Conservation (phyloP, 345 rosid genomes). For the Bretschneidera sinensis region DNA sequence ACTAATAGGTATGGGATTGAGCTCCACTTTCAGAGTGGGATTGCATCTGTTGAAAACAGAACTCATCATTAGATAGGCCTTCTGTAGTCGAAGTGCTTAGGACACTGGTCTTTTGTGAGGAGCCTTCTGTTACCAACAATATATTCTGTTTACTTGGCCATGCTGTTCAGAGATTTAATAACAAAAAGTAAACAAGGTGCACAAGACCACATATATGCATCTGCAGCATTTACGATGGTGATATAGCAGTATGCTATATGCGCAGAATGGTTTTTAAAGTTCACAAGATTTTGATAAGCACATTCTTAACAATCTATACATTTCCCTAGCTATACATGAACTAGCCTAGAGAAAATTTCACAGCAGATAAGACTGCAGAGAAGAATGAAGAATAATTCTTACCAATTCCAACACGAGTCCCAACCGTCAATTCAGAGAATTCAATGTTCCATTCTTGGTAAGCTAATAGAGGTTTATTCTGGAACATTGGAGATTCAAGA, state of each 20-base stretch:
- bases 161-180: neutral
- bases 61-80: neutral
- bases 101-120: too few relatives aligned
- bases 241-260: neutral
- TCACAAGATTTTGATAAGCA: neutral
- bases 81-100: too few relatives aligned
- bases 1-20: too few relatives aligned
- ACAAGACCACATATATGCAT: too few relatives aligned
- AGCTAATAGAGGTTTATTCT: conserved; percentile 64
- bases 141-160: too few relatives aligned
- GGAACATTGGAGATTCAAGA: conserved; percentile 81
- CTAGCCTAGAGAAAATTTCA: conserved; percentile 4
- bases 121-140: too few relatives aligned
- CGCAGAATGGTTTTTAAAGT: neutral
- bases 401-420: conserved; percentile 99
- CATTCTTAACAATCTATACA: neutral
- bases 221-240: too few relatives aligned
- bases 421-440: conserved; percentile 86
- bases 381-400: conserved; percentile 16
- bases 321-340: neutral
- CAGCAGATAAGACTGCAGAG: conserved; percentile 1
- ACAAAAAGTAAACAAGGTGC: neutral
- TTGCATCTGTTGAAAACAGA: neutral
- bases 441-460: conserved; percentile 93
- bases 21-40: neutral